Base-by-base conservation (phyloP, 345 rosid genomes). In the Excoecaria cochinchinensis region DNA sequence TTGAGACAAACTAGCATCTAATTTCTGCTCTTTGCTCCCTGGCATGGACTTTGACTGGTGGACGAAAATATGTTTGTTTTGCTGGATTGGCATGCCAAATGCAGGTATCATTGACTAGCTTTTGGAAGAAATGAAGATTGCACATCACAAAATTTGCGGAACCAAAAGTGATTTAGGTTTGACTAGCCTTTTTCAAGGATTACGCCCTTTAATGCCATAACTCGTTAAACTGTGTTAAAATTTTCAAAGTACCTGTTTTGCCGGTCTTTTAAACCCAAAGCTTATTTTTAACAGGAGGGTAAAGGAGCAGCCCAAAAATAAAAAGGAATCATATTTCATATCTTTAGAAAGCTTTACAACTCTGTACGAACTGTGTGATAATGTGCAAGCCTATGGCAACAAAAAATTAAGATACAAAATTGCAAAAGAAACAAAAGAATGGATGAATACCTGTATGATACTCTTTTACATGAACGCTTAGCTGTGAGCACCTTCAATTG, bases 331-430 rank as follows among this genome's bases (percentile, higher is more conserved):
- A 77, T n/a, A n/a, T 78, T 84, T 72, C 72, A 58, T 80, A 55
- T 67, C 62, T 69, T 69, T 16, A 19, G 61, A 67, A 48, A 74
- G 77, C 76, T 82, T 70, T 85, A 80, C 90, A 85, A 56, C 70
- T 63, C 79, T 84, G 80, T 80, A 68, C 84, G 75, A 80, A 72
- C 65, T 67, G 77, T 82, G 74, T 79, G 51, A 59, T 13, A 59
- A 53, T 77, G 72, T 74, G 65, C 80, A 72, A 66, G 47, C 46
- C 83, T 67, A 13, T 63, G 52, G 61, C 76, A 74, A 15, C 21
- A 48, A 57, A 57, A 73, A 70, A 63, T 57, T 51, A 38, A 70
- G 74, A 67, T 15, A 50, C 77, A 59, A 72, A 71, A 77, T 40
- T 44, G 50, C 73, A 61, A 77, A 77, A 63, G 8, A 78, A 73